Base-by-base conservation (phyloP, 768 basidiomycete genomes). In the Hebeloma cylindrosporum region DNA sequence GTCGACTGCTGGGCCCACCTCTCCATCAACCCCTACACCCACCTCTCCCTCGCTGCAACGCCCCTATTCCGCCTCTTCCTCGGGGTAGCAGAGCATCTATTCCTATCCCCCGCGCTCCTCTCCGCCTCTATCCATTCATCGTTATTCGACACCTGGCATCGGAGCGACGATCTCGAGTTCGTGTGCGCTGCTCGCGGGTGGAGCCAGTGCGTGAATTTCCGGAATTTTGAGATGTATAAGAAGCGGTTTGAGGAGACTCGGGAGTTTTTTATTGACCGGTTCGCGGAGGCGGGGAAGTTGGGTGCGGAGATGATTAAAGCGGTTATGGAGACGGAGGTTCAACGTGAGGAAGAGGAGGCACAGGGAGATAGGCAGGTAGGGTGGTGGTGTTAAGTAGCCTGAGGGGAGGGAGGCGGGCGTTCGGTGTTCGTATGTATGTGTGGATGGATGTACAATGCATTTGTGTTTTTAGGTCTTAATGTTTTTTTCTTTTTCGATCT, bases 61-160 rank as follows among this genome's bases (percentile, higher is more conserved):
- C 96, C 96, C 0, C 79, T 98, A 26, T 99, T 99, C 70, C 80
- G 93, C 40, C 76, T 99, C 50, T 97, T 95, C 84, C 85, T 99
- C 39, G 95, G 95, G 22, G 93, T 97, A 9, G 91, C 95, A 8
- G 96, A 98, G 64, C 89, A 94, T 64, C 78, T 99, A 8, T 99
- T 97, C 71, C 76, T 88, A 32, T 83, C 82, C 0, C 70, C 73
- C 1, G 56, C 67, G 0, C 72, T 87, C 1, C 54, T 58, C 18
- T 51, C 52, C 2, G 51, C 54, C 7, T 50, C 94, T 0, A 74
- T 97, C 33, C 68, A 82, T 31, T 85, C 91, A 0, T 88, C 85
- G 0, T 60, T 93, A 25, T 65, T 79, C 47, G 88, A 95, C 55
- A 78, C 78, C 3, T 80, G 86, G 59, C 88, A 94, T 59, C 74